Base-by-base conservation (phyloP, 305 asterid species). In the Striga hermonthica region DNA sequence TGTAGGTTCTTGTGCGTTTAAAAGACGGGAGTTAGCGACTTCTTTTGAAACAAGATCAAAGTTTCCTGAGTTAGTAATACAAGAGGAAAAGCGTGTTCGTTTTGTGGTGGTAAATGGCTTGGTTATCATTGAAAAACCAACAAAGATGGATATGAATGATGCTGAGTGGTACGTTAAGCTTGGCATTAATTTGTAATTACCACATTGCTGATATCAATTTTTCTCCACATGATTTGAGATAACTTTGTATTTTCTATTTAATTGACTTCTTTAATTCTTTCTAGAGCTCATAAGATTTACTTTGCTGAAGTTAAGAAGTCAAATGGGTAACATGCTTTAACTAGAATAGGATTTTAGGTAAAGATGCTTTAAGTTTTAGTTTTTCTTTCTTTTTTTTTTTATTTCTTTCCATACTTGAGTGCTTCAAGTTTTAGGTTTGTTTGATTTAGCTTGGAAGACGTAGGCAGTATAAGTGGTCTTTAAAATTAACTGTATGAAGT, bases 51-150 rank as follows among this genome's bases (percentile, higher is more conserved):
- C 99, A 70, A 85, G 97, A 74, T 88, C 97, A 37, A 88, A 88
- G 75, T 93, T 93, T 74, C 99, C 99, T 6, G 99, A 93, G 80
- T 71, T 93, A 71, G 99, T 93, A 62, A 81, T 88, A 77, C 99
- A 93, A 70, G 97, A 93, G 77, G 97, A 90, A 79, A 93, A 90
- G 78, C 99, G 97, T 65, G 95, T 93, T 70, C 97, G 97, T 47
- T 93, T 93, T 60, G 97, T 93, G 56, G 99, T 90, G 79, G 95
- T 93, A 66, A 93, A 93, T 80, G 99, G 99, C 69, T 80, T 93
- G 72, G 68, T 87, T 62, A 88, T 93, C 36, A 78, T 82, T 71
- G 99, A 90, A 59, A 93, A 86, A 67, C 99, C 99, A 70, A 64
- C 86, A 63, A 84, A 79, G 79, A 72, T 90, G 72, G 76, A 69